Evolutionary conservation across 257 asterid species (phyloP), one percentile per base, ranked within the genome.

Genomic region (Capsicum chinense): DNA sequence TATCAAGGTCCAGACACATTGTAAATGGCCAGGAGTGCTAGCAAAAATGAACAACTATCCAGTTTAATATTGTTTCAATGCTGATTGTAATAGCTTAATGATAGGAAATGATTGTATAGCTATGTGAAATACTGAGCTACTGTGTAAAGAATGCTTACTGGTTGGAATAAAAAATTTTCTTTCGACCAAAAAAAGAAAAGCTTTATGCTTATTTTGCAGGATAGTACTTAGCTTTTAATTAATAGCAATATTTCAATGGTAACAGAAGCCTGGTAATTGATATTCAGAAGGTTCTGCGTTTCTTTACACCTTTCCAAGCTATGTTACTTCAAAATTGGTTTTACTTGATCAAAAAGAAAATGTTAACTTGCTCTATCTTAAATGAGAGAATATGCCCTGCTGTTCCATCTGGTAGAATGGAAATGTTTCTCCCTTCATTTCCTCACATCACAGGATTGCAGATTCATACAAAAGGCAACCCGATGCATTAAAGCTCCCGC

Each of bases 271-370:
- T 3, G 26, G 63, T 76, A 76, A 76, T 76, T 54, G n/a, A 14
- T 76, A 52, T 76, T 76, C 81, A 76, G 42, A 76, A 76, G 63
- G 81, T 76, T 76, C 63, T 76, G 13, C 8, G 21, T 21, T 74
- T 74, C 8, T 8, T 44, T 13, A 52, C 21, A 76, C 47, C 59
- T 11, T 73, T 48, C 80, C 81, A 50, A 13, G 63, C 52, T 52
- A 8, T 21, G 47, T 52, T 56, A 76, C 47, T 21, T 52, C 81
- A 70, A 70, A 70, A 56, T 15, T 70, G 52, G 56, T 76, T 64
- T 64, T 64, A 33, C 47, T 26, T 64, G 44, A 64, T 64, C 17
- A 56, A 26, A 64, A 12, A 26, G 5, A 11, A 64, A 44, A 0
- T 21, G 21, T 52, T 76, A 70, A 44, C 79, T 7, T 70, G 57